Conservation (phyloP, 23 red algal species). For the Agarophyton chilense region DNA sequence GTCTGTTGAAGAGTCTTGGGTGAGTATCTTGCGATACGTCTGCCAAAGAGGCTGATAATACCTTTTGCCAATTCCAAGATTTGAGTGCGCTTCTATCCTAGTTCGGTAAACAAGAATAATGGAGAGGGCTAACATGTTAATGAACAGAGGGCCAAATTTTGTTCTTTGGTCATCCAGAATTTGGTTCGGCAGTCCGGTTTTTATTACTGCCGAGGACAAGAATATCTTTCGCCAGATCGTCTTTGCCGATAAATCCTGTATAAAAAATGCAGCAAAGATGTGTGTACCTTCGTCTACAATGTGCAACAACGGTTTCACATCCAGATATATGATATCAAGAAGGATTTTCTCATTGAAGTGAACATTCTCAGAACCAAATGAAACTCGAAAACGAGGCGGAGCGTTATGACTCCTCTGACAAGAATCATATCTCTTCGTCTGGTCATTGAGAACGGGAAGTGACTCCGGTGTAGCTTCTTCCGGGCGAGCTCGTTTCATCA, state of each 20-base stretch:
- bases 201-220: background rate
- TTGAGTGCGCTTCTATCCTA: conserved; percentile 27
- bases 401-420: conserved; percentile 38
- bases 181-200: background rate
- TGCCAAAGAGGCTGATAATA: conserved; percentile 9
- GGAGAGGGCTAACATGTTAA: background rate
- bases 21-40: background rate
- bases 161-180: conserved; percentile 15
- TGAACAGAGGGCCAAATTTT: background rate
- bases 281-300: conserved; percentile 8
- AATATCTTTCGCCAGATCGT: background rate
- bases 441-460: background rate
- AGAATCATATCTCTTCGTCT: conserved; percentile 24
- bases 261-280: background rate
- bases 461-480: conserved; percentile 36
- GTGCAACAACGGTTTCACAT: background rate
- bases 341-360: conserved; percentile 22
- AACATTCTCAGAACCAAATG: conserved; percentile 4
- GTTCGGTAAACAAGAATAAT: background rate
- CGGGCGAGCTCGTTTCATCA: background rate
- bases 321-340: conserved; percentile 26
- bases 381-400: conserved; percentile 8
- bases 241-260: background rate
- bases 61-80: background rate
- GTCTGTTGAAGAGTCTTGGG: background rate